Evolutionary conservation across 306 rosid species (phyloP).

Genomic region (Acacia acuminata): DNA sequence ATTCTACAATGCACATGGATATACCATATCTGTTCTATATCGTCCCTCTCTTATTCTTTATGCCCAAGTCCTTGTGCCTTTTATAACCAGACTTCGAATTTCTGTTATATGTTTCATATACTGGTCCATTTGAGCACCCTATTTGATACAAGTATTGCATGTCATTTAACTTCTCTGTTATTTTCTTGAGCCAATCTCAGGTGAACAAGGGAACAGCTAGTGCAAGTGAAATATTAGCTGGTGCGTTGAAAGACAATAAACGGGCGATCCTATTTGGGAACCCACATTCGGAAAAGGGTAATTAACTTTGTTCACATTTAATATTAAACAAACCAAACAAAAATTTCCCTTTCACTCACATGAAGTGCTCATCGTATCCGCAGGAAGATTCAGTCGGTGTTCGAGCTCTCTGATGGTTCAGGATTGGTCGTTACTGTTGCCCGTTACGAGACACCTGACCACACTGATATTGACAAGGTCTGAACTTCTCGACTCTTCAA

Average conservation of each 20-base stretch:
- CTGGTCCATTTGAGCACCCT: not conserved
- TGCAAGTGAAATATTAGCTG: slow-evolving; percentile 97
- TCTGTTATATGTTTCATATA: not conserved
- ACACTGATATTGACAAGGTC: slow-evolving; percentile 89
- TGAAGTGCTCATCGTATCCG: slow-evolving; percentile 24
- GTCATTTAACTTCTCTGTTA: not conserved
- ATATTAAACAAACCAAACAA: slow-evolving; percentile 10
- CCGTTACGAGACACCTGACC: slow-evolving; percentile 94
- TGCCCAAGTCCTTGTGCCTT: not conserved
- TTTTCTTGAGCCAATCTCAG: slow-evolving; percentile 45
- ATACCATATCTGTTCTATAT: not conserved
- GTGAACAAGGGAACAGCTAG: slow-evolving; percentile 99
- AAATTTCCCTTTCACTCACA: slow-evolving; percentile 25
- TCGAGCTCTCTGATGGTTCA: slow-evolving; percentile 91
- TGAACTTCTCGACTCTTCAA: slow-evolving; percentile 20
- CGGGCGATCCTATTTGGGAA: slow-evolving; percentile 91
- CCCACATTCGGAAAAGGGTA: slow-evolving; percentile 98
- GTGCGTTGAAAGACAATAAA: slow-evolving; percentile 93
- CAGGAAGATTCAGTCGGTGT: slow-evolving; percentile 97
- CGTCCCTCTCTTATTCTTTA: not conserved
- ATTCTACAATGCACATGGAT: not conserved
- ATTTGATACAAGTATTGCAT: not conserved
- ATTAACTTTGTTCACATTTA: slow-evolving; percentile 28
- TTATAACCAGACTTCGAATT: not conserved
- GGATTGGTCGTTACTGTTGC: slow-evolving; percentile 96